These are phyloP conservation scores for Cynara cardunculus DNA, from an alignment of 129 eudicot species.

Conservation along the genomic window DNA sequence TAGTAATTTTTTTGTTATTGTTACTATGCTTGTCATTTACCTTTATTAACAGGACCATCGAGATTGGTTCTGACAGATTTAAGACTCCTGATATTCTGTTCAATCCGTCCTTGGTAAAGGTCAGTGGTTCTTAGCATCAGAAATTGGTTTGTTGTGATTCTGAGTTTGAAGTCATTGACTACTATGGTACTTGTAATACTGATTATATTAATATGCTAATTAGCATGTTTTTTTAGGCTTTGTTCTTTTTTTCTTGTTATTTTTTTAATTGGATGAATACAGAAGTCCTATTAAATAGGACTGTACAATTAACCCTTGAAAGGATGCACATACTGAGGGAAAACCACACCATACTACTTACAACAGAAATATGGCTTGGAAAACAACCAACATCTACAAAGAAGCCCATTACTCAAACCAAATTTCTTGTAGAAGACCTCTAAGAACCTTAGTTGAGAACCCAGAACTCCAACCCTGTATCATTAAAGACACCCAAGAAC, in stretches of 20 bases:
- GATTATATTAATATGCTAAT: not conserved
- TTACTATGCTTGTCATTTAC: not conserved
- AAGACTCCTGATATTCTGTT: conserved; percentile 92
- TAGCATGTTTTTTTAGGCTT: not conserved
- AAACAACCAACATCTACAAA: not conserved
- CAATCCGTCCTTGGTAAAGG: conserved; percentile 90
- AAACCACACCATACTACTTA: not conserved
- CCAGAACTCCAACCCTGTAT: not conserved
- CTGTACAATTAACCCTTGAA: not conserved
- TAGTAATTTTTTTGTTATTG: not conserved
- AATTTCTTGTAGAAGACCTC: not conserved
- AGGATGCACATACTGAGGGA: not conserved
- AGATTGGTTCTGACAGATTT: conserved; percentile 97
- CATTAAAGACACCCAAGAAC: not conserved
- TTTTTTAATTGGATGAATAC: not conserved
- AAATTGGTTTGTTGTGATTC: conserved; percentile 1
- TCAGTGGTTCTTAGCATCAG: conserved; percentile 29
- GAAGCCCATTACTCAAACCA: not conserved
- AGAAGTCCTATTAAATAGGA: not conserved
- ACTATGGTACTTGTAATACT: conserved; percentile 1
- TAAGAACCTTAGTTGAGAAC: not conserved
- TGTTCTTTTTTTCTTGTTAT: not conserved
- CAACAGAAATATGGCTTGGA: not conserved
- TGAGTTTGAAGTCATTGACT: not conserved
- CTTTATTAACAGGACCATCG: conserved; percentile 65